phyloP scores from a whole-genome alignment of 352 stramenopile genomes.

The Globisporangium sylvaticum region DNA sequence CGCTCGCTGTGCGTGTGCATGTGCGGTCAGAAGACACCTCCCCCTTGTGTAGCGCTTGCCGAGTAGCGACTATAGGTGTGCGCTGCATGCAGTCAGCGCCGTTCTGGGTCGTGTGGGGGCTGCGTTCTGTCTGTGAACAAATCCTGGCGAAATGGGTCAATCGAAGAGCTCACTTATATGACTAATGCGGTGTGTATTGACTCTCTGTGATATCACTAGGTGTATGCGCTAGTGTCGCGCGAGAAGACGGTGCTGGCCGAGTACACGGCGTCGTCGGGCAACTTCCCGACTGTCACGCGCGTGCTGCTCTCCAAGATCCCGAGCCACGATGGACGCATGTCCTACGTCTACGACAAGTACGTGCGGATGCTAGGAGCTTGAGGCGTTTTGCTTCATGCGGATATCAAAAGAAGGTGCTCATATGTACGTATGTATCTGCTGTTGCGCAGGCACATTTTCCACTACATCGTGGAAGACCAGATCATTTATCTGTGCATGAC shows the following conservation, averaged over 20 bases:
- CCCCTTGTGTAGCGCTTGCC: background rate
- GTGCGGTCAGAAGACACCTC: background rate
- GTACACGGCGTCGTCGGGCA: conserved; percentile 94
- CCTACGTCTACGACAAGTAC: conserved; percentile 97
- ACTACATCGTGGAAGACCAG: conserved; percentile 95
- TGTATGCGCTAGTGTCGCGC: conserved; percentile 96
- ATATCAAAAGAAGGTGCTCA: background rate
- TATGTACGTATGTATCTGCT: background rate
- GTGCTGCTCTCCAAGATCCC: conserved; percentile 97
- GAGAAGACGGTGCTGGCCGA: conserved; percentile 98
- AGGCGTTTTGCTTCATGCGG: background rate
- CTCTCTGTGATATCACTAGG: conserved; percentile 18
- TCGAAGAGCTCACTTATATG: background rate
- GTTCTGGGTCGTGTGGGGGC: background rate
- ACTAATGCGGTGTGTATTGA: background rate
- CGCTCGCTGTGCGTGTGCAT: background rate
- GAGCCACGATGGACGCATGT: conserved; percentile 92
- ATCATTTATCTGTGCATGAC: conserved; percentile 99
- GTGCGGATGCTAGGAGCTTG: background rate
- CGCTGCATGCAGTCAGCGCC: background rate
- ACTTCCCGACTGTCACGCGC: conserved; percentile 97
- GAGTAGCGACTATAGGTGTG: background rate
- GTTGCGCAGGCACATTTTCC: conserved; percentile 79
- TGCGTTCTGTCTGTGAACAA: background rate
- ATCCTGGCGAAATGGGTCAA: background rate